Percentiles rank a stretch among this genome's conserved stretches.
Evolutionary conservation across 257 asterid species (phyloP).

Genomic region (Petunia secreta): DNA sequence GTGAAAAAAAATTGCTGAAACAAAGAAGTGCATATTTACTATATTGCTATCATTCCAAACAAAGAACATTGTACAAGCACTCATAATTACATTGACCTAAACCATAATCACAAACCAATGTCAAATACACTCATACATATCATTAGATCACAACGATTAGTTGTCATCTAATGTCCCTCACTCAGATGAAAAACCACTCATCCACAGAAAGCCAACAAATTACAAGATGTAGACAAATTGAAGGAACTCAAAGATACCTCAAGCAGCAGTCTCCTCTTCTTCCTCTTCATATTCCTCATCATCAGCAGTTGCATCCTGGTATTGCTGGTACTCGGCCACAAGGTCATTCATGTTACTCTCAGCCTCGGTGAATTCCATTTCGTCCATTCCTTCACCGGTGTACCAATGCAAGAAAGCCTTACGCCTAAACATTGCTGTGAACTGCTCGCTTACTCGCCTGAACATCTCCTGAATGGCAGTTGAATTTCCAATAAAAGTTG

Average conservation of each 20-base stretch:
- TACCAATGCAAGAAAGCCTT: slow-evolving; percentile 37
- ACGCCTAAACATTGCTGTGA: slow-evolving; percentile 32
- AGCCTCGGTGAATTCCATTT: too few species aligned
- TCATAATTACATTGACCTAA: neutral
- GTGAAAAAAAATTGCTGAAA: too few species aligned
- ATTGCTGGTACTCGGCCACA: slow-evolving; percentile 56
- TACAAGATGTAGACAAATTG: slow-evolving; percentile 24
- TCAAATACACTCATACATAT: neutral
- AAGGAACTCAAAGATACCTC: slow-evolving; percentile 27
- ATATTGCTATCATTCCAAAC: neutral
- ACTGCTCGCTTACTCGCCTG: slow-evolving; percentile 56
- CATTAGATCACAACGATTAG: neutral
- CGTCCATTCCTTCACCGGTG: too few species aligned
- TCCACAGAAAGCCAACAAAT: slow-evolving; percentile 26
- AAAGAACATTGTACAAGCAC: neutral
- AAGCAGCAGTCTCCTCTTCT: slow-evolving; percentile 41
- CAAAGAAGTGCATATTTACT: neutral
- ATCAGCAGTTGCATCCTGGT: slow-evolving; percentile 55
- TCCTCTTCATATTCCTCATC: slow-evolving; percentile 47
- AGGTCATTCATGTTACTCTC: slow-evolving; percentile 30
- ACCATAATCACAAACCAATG: neutral
- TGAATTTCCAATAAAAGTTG: slow-evolving; percentile 52
- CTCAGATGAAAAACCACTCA: slow-evolving; percentile 22
- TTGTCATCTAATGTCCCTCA: neutral
- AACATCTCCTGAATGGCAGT: slow-evolving; percentile 60